Evolutionary conservation across 179 eudicot genomes (phyloP).

Genomic region (Beta macrorhiza): DNA sequence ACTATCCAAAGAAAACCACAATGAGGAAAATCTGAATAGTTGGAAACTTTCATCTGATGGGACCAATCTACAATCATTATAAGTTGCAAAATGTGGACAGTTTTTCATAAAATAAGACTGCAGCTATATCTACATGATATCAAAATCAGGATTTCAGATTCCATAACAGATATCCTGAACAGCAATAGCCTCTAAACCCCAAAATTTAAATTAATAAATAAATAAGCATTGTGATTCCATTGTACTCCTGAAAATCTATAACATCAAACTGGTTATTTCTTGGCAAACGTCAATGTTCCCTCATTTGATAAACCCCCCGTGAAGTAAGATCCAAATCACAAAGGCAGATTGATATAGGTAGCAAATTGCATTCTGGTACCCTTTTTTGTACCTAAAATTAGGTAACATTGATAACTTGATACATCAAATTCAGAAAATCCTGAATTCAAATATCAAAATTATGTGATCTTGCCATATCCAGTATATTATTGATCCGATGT

Average conservation of each 20-base stretch:
- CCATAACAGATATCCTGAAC: neutral
- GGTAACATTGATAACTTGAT: too few species aligned
- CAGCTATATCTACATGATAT: neutral
- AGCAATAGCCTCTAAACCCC: neutral
- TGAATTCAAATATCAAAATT: too few species aligned
- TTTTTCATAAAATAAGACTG: too few species aligned
- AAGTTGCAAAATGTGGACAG: neutral
- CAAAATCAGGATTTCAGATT: neutral
- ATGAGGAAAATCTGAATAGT: neutral
- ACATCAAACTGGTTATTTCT: neutral
- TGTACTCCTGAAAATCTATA: neutral
- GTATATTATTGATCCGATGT: neutral
- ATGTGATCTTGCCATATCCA: neutral
- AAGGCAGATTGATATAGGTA: too few species aligned
- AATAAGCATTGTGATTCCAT: neutral
- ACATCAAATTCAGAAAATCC: too few species aligned
- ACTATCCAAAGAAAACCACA: neutral
- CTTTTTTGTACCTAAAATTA: too few species aligned
- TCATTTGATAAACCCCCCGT: too few species aligned
- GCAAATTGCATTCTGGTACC: too few species aligned
- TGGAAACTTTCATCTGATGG: neutral
- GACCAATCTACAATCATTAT: neutral
- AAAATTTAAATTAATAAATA: neutral
- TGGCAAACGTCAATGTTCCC: too few species aligned
- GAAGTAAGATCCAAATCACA: too few species aligned